Percentiles rank a stretch among this genome's conserved stretches.
Evolutionary conservation across 1,284 basidiomycete species (phyloP).

Genomic region (Ganoderma multipileum): DNA sequence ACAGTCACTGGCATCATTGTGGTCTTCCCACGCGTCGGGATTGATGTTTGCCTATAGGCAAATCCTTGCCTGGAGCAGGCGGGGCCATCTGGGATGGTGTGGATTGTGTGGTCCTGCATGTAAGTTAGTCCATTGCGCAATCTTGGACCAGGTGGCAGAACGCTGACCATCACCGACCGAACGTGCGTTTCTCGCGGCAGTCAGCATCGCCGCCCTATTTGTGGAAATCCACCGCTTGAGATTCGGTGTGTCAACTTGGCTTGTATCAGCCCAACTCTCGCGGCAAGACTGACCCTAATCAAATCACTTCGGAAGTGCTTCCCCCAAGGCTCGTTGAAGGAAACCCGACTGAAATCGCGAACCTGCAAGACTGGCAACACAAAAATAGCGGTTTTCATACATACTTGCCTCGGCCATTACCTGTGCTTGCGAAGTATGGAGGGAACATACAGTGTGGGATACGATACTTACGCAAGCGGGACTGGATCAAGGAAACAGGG

Average conservation of each 20-base stretch:
- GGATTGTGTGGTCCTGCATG: neutral
- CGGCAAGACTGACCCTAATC: neutral
- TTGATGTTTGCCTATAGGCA: neutral
- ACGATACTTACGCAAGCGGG: conserved; percentile 37
- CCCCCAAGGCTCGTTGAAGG: neutral
- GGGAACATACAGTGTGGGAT: conserved; percentile 21
- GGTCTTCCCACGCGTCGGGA: neutral
- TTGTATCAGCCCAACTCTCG: neutral
- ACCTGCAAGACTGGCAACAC: conserved; percentile 5
- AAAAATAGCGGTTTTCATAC: conserved; percentile 29
- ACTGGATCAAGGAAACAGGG: conserved; percentile 3
- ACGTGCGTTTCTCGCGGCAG: neutral
- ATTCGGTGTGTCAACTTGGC: neutral
- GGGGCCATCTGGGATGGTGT: neutral
- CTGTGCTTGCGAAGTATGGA: conserved; percentile 29
- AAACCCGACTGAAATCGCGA: neutral
- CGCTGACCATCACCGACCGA: neutral
- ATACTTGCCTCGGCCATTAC: conserved; percentile 39
- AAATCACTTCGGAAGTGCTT: neutral
- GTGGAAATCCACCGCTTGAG: neutral
- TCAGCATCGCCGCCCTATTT: neutral
- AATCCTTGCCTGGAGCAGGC: neutral
- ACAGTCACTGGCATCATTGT: neutral
- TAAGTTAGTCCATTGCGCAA: too few relatives aligned
- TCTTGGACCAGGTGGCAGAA: neutral